Percentiles rank a stretch among this genome's conserved stretches.
Conservation (phyloP, 108 stramenopile species). For the Hondaea fermentalgiana region DNA sequence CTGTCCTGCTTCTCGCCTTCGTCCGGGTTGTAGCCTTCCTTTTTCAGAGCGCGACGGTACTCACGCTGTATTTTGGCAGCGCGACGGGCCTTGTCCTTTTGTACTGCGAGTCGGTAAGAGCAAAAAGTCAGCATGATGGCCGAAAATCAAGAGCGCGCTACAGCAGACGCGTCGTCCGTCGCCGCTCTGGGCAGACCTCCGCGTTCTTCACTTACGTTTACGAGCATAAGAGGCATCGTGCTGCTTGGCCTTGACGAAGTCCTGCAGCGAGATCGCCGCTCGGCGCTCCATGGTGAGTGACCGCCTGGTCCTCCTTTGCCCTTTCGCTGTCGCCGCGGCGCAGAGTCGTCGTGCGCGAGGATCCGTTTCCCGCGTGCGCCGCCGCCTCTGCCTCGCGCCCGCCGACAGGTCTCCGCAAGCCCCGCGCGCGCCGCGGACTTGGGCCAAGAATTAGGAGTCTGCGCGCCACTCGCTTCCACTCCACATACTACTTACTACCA, state of each 20-base stretch:
- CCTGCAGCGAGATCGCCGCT: neutral
- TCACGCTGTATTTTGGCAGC: neutral
- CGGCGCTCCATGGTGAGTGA: neutral
- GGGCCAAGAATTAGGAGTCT: no score
- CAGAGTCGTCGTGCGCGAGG: no score
- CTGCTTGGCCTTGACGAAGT: conserved; percentile 7
- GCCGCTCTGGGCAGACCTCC: neutral
- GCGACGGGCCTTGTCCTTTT: neutral
- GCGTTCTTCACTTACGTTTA: neutral
- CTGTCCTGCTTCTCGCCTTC: neutral
- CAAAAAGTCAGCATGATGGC: neutral
- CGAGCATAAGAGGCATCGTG: neutral
- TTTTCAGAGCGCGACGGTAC: neutral
- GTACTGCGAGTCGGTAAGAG: neutral
- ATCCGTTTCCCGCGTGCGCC: no score
- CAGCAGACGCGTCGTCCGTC: neutral
- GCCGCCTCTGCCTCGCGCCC: no score
- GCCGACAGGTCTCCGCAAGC: no score
- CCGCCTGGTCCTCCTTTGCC: neutral
- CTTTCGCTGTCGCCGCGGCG: no score
- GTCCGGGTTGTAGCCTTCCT: neutral
- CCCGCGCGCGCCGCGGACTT: no score
- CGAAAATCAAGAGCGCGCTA: neutral
- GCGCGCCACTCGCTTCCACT: no score
- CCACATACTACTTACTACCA: no score